phyloP scores from a whole-genome alignment of 2,329 filamentous ascomycete species.

The Annulohypoxylon truncatum region DNA sequence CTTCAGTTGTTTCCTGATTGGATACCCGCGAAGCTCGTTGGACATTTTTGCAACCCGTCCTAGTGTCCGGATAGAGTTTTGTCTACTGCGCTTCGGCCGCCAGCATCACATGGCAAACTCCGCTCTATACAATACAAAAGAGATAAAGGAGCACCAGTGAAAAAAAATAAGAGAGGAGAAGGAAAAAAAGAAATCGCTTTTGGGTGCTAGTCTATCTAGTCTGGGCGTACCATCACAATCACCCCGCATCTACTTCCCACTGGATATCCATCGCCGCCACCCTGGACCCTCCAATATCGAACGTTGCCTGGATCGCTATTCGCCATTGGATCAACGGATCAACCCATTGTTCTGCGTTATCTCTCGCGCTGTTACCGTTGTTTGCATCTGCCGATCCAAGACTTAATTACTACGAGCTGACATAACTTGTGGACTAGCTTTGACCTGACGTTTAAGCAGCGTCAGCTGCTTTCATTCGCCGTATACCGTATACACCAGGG shows the following conservation, averaged over 20 bases:
- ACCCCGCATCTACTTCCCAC: constrained; percentile 43
- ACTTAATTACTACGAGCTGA: constrained; percentile 32
- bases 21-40: constrained; percentile 12
- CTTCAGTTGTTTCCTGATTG: constrained; percentile 9
- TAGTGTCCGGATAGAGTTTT: constrained; percentile 30
- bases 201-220: constrained; percentile 15
- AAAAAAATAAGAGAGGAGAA: neutral
- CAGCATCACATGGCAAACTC: constrained; percentile 36
- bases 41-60: constrained; percentile 11
- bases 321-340: constrained; percentile 39
- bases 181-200: constrained; percentile 25
- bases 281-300: constrained; percentile 21
- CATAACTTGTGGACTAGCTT: constrained; percentile 32
- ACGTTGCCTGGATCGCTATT: constrained; percentile 28
- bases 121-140: constrained; percentile 12
- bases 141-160: constrained; percentile 15
- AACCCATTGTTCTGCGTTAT: constrained; percentile 30
- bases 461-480: constrained; percentile 44
- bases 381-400: constrained; percentile 26
- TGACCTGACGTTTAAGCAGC: constrained; percentile 45
- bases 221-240: constrained; percentile 20
- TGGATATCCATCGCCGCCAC: constrained; percentile 27
- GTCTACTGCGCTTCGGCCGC: constrained; percentile 21
- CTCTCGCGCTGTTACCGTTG: constrained; percentile 27
- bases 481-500: constrained; percentile 23